Evolutionary conservation across 176 grass and related monocot genomes (phyloP).

Genomic region (Chloris gayana): DNA sequence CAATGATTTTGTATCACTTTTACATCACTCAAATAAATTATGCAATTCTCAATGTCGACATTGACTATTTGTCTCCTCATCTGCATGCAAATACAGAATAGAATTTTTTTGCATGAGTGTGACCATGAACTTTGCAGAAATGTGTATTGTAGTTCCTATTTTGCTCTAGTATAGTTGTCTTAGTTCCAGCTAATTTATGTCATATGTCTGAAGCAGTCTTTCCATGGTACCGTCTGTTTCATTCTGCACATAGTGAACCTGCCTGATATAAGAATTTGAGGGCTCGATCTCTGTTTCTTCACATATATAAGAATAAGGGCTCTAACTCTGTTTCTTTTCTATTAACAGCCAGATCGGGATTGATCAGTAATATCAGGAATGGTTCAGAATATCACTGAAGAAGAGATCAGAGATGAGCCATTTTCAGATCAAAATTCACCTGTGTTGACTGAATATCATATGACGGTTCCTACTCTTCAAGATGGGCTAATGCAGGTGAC

Average conservation of each 20-base stretch:
- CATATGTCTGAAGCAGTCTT: neutral
- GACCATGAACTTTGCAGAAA: neutral
- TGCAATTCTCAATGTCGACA: neutral
- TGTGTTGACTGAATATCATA: conserved; percentile 48
- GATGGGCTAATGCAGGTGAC: conserved; percentile 24
- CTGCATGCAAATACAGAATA: neutral
- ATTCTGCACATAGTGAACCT: neutral
- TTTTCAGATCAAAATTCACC: conserved; percentile 30
- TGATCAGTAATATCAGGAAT: conserved; percentile 4
- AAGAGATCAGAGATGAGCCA: conserved; percentile 21
- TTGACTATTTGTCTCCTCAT: neutral
- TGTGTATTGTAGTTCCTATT: no score
- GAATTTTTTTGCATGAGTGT: neutral
- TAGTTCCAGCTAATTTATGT: neutral
- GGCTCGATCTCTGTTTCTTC: neutral
- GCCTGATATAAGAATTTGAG: conserved; percentile 23
- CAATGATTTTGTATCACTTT: neutral
- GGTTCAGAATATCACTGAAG: conserved; percentile 13
- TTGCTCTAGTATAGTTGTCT: neutral
- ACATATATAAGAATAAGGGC: conserved; percentile 5
- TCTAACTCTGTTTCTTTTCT: conserved; percentile 6
- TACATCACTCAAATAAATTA: neutral
- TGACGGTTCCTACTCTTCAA: conserved; percentile 29
- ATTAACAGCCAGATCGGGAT: neutral
- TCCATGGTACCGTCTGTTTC: neutral